A percentile compares a stretch with the other conserved stretches of the same genome.
Evolutionary conservation across 148 eudicot genomes (phyloP).

Genomic region (Cornus kousa): DNA sequence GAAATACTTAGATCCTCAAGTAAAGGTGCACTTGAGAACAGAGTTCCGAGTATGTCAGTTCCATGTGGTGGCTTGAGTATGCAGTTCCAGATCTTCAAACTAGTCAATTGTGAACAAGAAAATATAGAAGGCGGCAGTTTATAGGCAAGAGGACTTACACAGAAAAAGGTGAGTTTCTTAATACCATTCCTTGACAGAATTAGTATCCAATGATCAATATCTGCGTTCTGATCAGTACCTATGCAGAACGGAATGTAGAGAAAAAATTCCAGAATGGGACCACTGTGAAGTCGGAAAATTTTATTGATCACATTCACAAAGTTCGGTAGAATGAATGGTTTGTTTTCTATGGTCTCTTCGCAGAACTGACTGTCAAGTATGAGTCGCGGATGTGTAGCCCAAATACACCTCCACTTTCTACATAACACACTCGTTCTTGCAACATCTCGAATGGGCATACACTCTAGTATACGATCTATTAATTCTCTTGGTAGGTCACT

Average conservation of each 20-base stretch:
- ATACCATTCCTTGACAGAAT: conserved; percentile 3
- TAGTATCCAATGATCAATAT: neutral
- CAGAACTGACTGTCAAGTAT: neutral
- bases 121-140: neutral
- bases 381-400: neutral
- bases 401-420: neutral
- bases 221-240: neutral
- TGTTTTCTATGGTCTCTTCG: neutral
- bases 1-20: neutral
- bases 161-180: neutral
- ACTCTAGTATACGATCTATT: neutral
- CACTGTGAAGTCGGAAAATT: conserved; percentile 1
- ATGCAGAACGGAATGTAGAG: neutral
- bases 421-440: conserved; percentile 1
- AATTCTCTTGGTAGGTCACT: neutral
- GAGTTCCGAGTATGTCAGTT: neutral
- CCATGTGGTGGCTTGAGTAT: neutral
- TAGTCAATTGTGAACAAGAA: conserved; percentile 8
- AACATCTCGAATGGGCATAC: conserved; percentile 3
- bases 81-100: neutral
- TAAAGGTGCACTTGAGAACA: neutral
- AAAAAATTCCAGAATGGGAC: neutral
- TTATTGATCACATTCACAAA: neutral
- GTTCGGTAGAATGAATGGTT: neutral
- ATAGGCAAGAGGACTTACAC: neutral